Base-by-base conservation (phyloP, 2,329 filamentous ascomycete species). In the Coniochaeta ligniaria region DNA sequence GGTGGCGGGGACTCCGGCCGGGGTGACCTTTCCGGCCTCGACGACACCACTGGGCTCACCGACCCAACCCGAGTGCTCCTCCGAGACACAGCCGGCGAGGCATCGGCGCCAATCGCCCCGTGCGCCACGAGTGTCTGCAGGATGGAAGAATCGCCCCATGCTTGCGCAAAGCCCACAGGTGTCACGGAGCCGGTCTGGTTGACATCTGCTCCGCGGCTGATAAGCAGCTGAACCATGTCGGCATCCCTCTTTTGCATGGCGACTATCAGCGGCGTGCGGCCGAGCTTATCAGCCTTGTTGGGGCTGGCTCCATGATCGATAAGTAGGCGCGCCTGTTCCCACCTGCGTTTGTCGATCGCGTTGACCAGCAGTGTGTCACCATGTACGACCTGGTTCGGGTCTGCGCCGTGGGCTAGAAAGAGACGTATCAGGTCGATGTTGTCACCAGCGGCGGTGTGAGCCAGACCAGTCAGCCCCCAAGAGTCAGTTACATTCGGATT, bases 281-380 rank as follows among this genome's bases (percentile, higher is more conserved):
- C 60, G 7, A 20, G 28, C 33, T 52, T 59, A 17, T 61, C 69
- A 64, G 1, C 67, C 69, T 41, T 70, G 63, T 66, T 66, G 59
- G 65, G 64, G 63, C 66, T 43, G 54, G 67, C 67, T 9, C 64
- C 62, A 43, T 64, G 63, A 61, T 66, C 63, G 57, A 65, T 59
- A 2, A 68, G 62, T 50, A 68, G 43, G 35, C 65, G 64, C 3
- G 65, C 66, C 22, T 67, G 64, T 3, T 65, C 66, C 1, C 63
- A 69, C 35, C 70, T 70, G 11, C 73, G 71, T 6, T 63, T 64
- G 61, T 70, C 67, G 11, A 71, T 62, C 12, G 70, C 69, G 55
- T 69, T 67, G n/a, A 66, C 61, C 35, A 70, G 66, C 16, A 68
- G 66, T 9, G 64, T 64, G 59, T 70, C 64, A 59, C 69, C 65